Evolutionary conservation across 805 yeast genomes (phyloP), one percentile per base, ranked within the genome.

Genomic region (Jamesozyma hellenica): DNA sequence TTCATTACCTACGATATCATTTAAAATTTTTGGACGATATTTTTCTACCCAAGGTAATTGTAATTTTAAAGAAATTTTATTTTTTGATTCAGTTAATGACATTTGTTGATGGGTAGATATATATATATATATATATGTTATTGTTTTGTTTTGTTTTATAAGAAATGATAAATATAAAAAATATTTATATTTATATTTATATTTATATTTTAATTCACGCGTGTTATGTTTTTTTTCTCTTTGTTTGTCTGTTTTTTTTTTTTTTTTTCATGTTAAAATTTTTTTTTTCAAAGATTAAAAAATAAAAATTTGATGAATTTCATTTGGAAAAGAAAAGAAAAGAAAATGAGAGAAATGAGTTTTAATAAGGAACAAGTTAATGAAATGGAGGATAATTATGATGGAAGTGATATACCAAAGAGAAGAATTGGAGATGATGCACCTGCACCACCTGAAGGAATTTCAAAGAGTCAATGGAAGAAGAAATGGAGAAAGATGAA

Each of bases 1-100:
- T 41, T 74, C 79, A 52, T 92, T 92, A 9, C 98, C 98, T 10
- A 90, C 97, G 19, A 92, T 80, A 53, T 92, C 97, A 35, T 76
- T 74, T 23, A 92, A 66, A 15, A 68, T 60, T 29, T 72, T 67
- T 0, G 98, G 98, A 44, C 98, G 76, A 58, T 92, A 92, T 56
- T 92, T 92, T 54, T 92, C 98, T n/a, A 92, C 97, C 94, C 86
- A 64, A 2, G 68, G 68, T 12, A 64, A 45, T 42, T 61, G 63
- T 32, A 63, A 46, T 7, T 43, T 44, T 39, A 51, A 32, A n/a
- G 40, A 38, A 23, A 41, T 30, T 21, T 36, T 43, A 13, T 46
- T 40, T 48, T 45, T 29, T 6, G 15, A 12, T 12, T 27, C 8
- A 8, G 5, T 21, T 21, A 21, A 21, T 21, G 23, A 21, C 23